Base-by-base conservation (phyloP, 495 filamentous ascomycete species). In the Penicillium arizonense region DNA sequence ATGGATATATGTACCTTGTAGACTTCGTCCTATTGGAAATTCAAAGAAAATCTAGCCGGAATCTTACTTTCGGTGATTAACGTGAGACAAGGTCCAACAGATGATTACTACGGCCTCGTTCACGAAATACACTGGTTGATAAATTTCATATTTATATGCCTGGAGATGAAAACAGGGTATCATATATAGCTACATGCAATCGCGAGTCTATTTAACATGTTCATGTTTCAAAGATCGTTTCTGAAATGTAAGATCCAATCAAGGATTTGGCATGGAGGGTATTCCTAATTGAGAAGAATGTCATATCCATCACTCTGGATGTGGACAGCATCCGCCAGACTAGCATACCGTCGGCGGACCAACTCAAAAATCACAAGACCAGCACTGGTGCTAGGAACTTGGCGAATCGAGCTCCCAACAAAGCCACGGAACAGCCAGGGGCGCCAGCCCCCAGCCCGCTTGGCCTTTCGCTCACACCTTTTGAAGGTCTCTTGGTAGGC, bases 361-460 rank as follows among this genome's bases (percentile, higher is more conserved):
- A 96, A 55, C 67, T 96, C 91, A 64, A 96, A 96, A 41, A 94
- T 90, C 54, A 96, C 87, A 48, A 96, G 65, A 0, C 90, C 91
- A 2, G 91, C 91, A 59, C 88, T 91, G 4, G 91, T 95, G 64
- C 89, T 91, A 13, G 91, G 91, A 34, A 96, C 86, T 70, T 94
- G 89, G 35, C 86, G 78, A 38, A 95, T 76, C 3, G 89, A 89
- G 49, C 79, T 86, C 70, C 78, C 78, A 63, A 86, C 74, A 64
- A 96, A 95, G 6, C 86, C 89, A 13, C 78, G 77, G 66, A 88
- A 96, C 14, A 96, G 63, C 87, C 89, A 96, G 23, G 69, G 71
- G 23, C 78, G 63, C 80, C 88, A 85, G 3, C 83, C 83, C 1
- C 87, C 86, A 13, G 79, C 80, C 23, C 79, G 73, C 14, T 64